Conservation (phyloP, 768 basidiomycete species). For the Termitomyces titanicus region DNA sequence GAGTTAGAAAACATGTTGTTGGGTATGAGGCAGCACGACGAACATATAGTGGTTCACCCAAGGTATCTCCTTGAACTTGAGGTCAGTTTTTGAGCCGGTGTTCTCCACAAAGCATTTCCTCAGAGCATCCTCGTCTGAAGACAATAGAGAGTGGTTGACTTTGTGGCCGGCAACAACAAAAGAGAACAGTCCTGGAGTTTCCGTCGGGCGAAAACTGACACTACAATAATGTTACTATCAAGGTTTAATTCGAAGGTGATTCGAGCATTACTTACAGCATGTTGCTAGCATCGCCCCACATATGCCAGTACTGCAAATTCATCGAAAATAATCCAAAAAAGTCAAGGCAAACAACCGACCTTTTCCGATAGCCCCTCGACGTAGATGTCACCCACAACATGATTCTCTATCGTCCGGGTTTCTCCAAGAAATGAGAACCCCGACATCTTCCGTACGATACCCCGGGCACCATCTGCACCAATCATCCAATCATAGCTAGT, state of each 20-base stretch:
- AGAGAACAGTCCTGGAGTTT: constrained; percentile 25
- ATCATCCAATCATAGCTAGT: constrained; percentile 33
- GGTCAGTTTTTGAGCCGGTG: constrained; percentile 17
- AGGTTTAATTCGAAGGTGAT: background rate
- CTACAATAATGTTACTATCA: constrained; percentile 10
- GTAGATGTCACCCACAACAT: constrained; percentile 39
- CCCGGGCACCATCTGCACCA: constrained; percentile 42
- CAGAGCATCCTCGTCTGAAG: constrained; percentile 29
- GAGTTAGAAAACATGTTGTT: constrained; percentile 12
- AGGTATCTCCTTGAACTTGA: constrained; percentile 23
- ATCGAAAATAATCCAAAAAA: background rate
- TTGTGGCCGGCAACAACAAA: constrained; percentile 25
- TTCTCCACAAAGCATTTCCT: constrained; percentile 18
- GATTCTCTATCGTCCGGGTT: constrained; percentile 28
- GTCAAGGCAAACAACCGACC: constrained; percentile 21
- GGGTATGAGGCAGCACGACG: background rate
- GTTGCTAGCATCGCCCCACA: constrained; percentile 38
- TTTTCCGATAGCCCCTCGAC: constrained; percentile 37
- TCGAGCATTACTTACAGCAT: constrained; percentile 24
- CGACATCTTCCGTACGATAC: constrained; percentile 37
- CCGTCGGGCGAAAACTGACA: constrained; percentile 29
- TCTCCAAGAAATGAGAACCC: constrained; percentile 39
- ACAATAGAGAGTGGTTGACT: constrained; percentile 17
- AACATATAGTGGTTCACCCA: constrained; percentile 28
- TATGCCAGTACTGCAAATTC: constrained; percentile 38